Conservation (phyloP, 441 rosid genomes). For the Populus trichocarpa region DNA sequence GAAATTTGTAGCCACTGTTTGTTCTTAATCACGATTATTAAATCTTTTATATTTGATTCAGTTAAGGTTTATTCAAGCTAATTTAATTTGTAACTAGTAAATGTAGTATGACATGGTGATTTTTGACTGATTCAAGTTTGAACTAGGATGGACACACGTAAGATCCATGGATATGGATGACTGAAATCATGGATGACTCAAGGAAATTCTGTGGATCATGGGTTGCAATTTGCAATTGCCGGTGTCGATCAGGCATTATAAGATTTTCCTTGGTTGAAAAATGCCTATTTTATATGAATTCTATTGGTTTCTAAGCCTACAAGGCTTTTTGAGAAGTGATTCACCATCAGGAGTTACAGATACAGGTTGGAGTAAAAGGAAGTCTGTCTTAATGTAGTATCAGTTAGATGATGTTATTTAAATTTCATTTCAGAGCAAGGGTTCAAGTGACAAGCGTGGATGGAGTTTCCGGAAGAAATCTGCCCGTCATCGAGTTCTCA, state of each 20-base stretch:
- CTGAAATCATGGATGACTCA: not conserved
- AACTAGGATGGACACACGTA: not conserved
- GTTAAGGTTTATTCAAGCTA: not conserved
- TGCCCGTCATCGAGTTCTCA: slow-evolving; percentile 66
- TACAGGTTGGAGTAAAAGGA: not conserved
- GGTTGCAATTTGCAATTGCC: not conserved
- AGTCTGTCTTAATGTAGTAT: not conserved
- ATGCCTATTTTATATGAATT: not conserved
- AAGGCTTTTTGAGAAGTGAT: not conserved
- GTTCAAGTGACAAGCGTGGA: slow-evolving; percentile 54
- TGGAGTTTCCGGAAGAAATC: slow-evolving; percentile 93
- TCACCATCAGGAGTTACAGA: not conserved
- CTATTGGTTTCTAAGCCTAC: not conserved
- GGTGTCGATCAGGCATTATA: not conserved
- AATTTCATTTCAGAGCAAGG: slow-evolving; percentile 48
- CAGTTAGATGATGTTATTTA: slow-evolving; percentile 4
- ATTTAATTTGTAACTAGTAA: not conserved
- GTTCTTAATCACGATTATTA: not conserved
- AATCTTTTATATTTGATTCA: not conserved
- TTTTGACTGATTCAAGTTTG: not conserved
- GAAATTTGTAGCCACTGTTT: not conserved
- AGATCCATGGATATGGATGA: not conserved
- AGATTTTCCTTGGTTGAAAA: too few species aligned
- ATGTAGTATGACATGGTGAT: not conserved
- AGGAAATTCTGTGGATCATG: not conserved